Evolutionary conservation across 495 filamentous ascomycete species (phyloP), one percentile per base, ranked within the genome.

Genomic region (Aspergillus taichungensis): DNA sequence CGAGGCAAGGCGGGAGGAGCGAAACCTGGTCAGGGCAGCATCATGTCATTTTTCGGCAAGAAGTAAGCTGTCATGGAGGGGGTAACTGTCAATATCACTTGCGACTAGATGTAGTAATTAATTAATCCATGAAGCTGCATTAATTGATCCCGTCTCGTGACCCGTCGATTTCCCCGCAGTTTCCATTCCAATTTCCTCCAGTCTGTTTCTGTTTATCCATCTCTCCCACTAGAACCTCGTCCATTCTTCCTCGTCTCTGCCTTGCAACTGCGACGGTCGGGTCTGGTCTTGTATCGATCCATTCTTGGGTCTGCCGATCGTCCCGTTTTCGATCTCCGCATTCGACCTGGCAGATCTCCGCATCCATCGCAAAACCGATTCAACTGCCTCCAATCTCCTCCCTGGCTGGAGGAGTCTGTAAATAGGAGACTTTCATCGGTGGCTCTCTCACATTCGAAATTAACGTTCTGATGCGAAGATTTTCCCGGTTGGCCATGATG

Each of bases 11-110:
- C 60, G 3, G 74, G 68, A 4, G 74, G 68, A 5, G 66, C 60
- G 10, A 86, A 84, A 53, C 59, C 74, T 7, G 80, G 79, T 24
- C 86, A 94, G 55, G 88, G 91, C 8, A 95, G 78, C 63, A 95
- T 96, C 57, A 94, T 87, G 87, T 85, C 82, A 3, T 97, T 95
- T 66, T 95, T 97, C 67, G 75, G 72, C 8, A 97, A 95, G 71
- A 94, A 91, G 58, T 84, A 63, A 24, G 30, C 12, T 7, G 12
- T 30, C 13, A 27, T 6, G 37, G 32, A 37, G 18, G 36, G 43
- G 51, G 32, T 32, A 39, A 45, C 6, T 6, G 12, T 27, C 29
- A 4, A 12, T 13, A 8, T 10, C 39, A 41, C 4, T 8, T 40
- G 9, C 39, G 7, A 8, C 3, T 28, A 8, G 10, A 9, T 14